Percentiles rank a stretch among this genome's conserved stretches.
These are phyloP conservation scores for Micromonas commoda DNA, from an alignment of 139 green algal species.

Conservation along the genomic window DNA sequence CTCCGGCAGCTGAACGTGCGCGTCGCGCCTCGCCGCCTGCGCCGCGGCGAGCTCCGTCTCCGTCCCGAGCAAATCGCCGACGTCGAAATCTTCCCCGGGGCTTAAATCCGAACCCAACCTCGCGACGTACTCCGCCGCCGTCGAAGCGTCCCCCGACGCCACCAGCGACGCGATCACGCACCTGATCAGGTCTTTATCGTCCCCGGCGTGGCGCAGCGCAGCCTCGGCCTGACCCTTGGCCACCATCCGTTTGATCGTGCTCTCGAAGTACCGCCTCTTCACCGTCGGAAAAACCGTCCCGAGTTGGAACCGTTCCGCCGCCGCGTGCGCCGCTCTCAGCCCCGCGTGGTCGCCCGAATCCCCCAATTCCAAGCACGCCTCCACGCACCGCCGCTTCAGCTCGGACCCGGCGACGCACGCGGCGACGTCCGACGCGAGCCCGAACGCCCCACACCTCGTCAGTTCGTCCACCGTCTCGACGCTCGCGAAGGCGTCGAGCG, in stretches of 20 bases:
- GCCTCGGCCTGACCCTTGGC: background rate
- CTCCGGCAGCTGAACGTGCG: constrained; percentile 7
- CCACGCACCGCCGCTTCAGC: background rate
- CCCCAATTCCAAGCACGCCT: background rate
- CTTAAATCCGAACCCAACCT: background rate
- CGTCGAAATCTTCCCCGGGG: too few species aligned
- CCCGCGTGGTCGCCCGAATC: background rate
- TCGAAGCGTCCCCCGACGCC: background rate
- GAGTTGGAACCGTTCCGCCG: background rate
- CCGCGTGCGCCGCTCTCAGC: background rate
- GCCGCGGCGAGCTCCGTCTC: background rate
- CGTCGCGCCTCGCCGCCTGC: background rate
- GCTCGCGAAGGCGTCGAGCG: background rate
- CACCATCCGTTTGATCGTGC: constrained; percentile 9
- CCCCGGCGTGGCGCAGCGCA: constrained; percentile 3
- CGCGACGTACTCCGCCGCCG: background rate
- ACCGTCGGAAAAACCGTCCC: background rate
- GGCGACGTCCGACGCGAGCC: background rate
- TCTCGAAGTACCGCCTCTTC: background rate
- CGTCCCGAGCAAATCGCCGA: background rate
- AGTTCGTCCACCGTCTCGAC: background rate
- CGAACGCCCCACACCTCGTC: background rate
- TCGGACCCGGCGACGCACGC: background rate
- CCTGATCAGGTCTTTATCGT: background rate
- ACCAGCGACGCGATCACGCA: background rate